Conservation (phyloP, 345 rosid genomes). For the Leavenworthia alabamica region DNA sequence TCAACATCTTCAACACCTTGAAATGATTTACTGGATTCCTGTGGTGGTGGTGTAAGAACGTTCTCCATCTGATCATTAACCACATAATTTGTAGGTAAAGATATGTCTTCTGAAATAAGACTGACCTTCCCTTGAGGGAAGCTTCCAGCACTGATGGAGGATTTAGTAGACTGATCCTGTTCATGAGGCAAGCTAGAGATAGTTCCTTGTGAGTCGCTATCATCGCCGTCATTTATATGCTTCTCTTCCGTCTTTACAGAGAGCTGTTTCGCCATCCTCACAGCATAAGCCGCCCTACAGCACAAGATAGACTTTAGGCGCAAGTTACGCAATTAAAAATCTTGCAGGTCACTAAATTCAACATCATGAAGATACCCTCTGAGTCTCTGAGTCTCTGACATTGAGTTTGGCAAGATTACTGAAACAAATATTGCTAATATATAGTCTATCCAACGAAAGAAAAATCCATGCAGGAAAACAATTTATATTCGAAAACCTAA, state of each 20-base stretch:
- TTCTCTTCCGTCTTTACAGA: constrained; percentile 73
- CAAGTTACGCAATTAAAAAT: constrained; percentile 3
- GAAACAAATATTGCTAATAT: constrained; percentile 5
- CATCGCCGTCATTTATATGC: constrained; percentile 71
- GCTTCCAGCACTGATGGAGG: constrained; percentile 87
- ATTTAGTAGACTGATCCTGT: constrained; percentile 67
- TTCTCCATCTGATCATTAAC: constrained; percentile 45
- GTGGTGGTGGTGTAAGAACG: constrained; percentile 34
- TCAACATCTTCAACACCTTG: constrained; percentile 44
- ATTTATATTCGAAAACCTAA: not conserved
- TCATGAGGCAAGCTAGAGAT: constrained; percentile 83
- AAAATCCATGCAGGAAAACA: not conserved
- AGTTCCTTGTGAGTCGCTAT: constrained; percentile 69
- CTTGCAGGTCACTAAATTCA: constrained; percentile 5
- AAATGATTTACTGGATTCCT: constrained; percentile 44
- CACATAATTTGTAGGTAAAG: constrained; percentile 36
- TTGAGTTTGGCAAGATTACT: not conserved
- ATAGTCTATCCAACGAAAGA: not conserved
- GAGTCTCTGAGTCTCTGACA: too few species aligned
- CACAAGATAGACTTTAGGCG: constrained; percentile 12
- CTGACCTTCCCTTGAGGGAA: constrained; percentile 80
- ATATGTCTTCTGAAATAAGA: constrained; percentile 74
- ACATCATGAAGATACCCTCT: constrained; percentile 2
- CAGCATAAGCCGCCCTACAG: constrained; percentile 84
- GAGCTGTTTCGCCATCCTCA: constrained; percentile 75